Evolutionary conservation across 352 stramenopile species (phyloP).

Genomic region (Aphanomyces stellatus): DNA sequence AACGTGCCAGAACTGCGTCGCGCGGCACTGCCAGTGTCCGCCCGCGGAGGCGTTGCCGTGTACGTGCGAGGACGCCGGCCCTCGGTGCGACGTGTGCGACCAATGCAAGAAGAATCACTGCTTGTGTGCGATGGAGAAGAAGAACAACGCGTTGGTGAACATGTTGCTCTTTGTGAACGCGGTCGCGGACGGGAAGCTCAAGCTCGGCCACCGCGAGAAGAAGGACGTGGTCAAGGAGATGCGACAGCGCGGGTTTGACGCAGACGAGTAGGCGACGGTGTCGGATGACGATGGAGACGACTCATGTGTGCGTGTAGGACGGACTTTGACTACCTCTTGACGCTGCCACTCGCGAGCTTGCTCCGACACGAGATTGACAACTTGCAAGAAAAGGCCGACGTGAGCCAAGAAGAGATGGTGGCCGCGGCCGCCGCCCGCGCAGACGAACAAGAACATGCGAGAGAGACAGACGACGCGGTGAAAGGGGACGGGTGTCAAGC

Average conservation of each 20-base stretch:
- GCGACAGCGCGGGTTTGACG: neutral
- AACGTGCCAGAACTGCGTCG: conserved; percentile 1
- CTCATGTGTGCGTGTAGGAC: neutral
- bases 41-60: neutral
- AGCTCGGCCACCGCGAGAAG: neutral
- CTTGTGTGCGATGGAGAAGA: neutral
- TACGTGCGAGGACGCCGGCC: neutral
- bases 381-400: neutral
- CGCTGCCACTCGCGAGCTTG: neutral
- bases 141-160: neutral
- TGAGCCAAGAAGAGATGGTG: conserved; percentile 1
- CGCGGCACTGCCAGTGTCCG: neutral
- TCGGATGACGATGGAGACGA: neutral
- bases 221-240: conserved; percentile 8
- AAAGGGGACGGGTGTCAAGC: neutral
- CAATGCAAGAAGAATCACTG: neutral
- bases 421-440: neutral
- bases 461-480: too few relatives aligned
- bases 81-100: neutral
- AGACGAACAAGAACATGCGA: too few relatives aligned
- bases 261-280: neutral
- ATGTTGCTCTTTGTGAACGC: conserved; percentile 1
- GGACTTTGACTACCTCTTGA: conserved; percentile 8
- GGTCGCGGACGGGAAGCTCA: neutral
- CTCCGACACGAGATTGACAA: neutral